phyloP scores from a whole-genome alignment of 805 yeast species.

The Diddensiella transvaalensis region DNA sequence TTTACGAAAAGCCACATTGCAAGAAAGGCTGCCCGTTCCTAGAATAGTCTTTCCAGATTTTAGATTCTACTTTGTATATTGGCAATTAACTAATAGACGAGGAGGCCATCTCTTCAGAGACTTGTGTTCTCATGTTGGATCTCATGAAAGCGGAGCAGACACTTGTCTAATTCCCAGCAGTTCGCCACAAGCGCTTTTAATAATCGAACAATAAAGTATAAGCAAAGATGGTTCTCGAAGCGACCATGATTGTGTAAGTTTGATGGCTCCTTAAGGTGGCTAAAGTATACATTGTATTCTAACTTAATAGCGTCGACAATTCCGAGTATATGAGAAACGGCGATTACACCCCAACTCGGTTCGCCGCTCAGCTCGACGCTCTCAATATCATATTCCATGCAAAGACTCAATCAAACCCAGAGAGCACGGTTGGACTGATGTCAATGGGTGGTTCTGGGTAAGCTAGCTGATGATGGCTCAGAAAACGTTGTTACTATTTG shows the following conservation, averaged over 20 bases:
- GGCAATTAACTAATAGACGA: too few relatives aligned
- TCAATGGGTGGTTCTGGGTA: slow-evolving; percentile 68
- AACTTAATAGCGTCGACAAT: slow-evolving; percentile 67
- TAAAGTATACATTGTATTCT: too few relatives aligned
- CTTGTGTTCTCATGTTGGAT: too few relatives aligned
- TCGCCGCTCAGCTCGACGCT: slow-evolving; percentile 88
- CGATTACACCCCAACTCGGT: slow-evolving; percentile 83
- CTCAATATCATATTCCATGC: slow-evolving; percentile 82
- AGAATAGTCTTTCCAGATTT: not conserved
- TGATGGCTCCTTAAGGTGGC: not conserved
- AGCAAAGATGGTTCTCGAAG: slow-evolving; percentile 81
- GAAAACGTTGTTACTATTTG: too few relatives aligned
- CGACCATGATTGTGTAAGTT: slow-evolving; percentile 77
- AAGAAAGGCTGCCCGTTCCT: too few relatives aligned
- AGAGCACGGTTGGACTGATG: slow-evolving; percentile 87
- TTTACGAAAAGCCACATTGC: too few relatives aligned
- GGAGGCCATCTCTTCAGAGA: too few relatives aligned
- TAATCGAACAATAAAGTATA: not conserved
- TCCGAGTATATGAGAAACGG: slow-evolving; percentile 96
- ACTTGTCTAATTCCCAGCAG: not conserved
- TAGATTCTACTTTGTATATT: too few relatives aligned
- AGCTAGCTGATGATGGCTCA: not conserved
- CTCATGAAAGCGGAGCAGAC: too few relatives aligned
- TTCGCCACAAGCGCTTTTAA: not conserved
- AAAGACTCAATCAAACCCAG: slow-evolving; percentile 87